Evolutionary conservation across 768 basidiomycete species (phyloP).

Genomic region (Trametes cinnabarina): DNA sequence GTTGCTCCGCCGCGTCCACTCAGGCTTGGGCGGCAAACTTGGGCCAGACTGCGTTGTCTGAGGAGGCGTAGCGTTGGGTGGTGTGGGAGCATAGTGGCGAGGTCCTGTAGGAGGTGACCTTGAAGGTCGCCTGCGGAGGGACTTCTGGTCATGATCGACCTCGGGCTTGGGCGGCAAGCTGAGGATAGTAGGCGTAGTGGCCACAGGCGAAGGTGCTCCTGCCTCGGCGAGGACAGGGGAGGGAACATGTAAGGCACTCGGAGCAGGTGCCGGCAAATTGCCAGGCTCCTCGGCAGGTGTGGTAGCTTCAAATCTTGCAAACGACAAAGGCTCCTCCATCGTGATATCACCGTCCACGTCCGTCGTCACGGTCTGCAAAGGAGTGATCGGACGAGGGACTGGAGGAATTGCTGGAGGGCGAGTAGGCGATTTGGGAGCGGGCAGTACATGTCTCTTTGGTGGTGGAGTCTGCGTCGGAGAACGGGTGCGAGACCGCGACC

Average conservation of each 20-base stretch:
- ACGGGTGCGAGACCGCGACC: constrained; percentile 16
- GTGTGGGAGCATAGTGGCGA: constrained; percentile 13
- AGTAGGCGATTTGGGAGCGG: constrained; percentile 10
- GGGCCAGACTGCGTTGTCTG: constrained; percentile 11
- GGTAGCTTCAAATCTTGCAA: background rate
- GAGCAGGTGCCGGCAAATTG: background rate
- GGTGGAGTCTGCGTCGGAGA: constrained; percentile 14
- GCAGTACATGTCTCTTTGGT: constrained; percentile 12
- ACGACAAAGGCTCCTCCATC: constrained; percentile 4
- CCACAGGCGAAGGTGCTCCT: background rate
- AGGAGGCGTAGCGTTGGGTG: constrained; percentile 19
- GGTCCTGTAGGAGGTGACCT: constrained; percentile 16
- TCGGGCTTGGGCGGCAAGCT: constrained; percentile 9
- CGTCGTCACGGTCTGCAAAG: background rate
- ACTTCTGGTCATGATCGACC: constrained; percentile 2
- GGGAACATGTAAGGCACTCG: background rate
- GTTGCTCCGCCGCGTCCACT: constrained; percentile 11
- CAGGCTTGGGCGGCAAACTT: constrained; percentile 18
- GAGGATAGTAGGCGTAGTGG: background rate
- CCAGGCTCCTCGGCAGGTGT: background rate
- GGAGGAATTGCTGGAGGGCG: constrained; percentile 10
- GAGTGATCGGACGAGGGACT: background rate
- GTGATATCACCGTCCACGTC: constrained; percentile 14
- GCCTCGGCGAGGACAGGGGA: background rate
- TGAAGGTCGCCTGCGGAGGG: constrained; percentile 2